A percentile compares a stretch with the other conserved stretches of the same genome.
Conservation (phyloP, 495 filamentous ascomycete genomes). For the Alectoria sarmentosa region DNA sequence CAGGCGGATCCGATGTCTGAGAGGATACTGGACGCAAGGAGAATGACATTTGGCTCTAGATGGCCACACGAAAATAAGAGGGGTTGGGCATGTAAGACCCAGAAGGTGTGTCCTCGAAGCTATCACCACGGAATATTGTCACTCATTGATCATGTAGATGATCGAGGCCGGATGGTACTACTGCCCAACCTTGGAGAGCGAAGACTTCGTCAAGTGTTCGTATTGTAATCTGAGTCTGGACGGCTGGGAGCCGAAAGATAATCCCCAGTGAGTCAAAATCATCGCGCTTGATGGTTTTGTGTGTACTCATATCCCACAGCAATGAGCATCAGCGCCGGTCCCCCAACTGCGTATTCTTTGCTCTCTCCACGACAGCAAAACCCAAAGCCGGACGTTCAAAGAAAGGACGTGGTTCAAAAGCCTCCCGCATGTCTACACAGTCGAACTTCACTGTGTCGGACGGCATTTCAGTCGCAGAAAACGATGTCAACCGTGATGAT, state of each 20-base stretch:
- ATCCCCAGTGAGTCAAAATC: slow-evolving; percentile 60
- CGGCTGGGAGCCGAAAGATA: slow-evolving; percentile 87
- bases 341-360: slow-evolving; percentile 77
- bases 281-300: slow-evolving; percentile 18
- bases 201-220: slow-evolving; percentile 79
- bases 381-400: slow-evolving; percentile 45
- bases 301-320: slow-evolving; percentile 42
- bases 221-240: slow-evolving; percentile 84
- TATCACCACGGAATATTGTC: slow-evolving; percentile 20
- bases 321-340: slow-evolving; percentile 79
- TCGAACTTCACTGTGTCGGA: slow-evolving; percentile 53
- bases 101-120: slow-evolving; percentile 55
- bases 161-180: slow-evolving; percentile 90
- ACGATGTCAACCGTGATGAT: slow-evolving; percentile 56
- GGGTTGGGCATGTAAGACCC: slow-evolving; percentile 80
- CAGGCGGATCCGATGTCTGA: slow-evolving; percentile 65
- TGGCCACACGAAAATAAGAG: slow-evolving; percentile 90
- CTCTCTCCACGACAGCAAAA: slow-evolving; percentile 40
- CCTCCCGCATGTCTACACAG: slow-evolving; percentile 63
- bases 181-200: slow-evolving; percentile 68
- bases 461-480: slow-evolving; percentile 40
- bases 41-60: slow-evolving; percentile 62
- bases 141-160: slow-evolving; percentile 52
- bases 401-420: slow-evolving; percentile 58
- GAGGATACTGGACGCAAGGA: slow-evolving; percentile 65